Evolutionary conservation across 169 alveolate genomes (phyloP), one percentile per base, ranked within the genome.

Genomic region (Plasmodium vivax): DNA sequence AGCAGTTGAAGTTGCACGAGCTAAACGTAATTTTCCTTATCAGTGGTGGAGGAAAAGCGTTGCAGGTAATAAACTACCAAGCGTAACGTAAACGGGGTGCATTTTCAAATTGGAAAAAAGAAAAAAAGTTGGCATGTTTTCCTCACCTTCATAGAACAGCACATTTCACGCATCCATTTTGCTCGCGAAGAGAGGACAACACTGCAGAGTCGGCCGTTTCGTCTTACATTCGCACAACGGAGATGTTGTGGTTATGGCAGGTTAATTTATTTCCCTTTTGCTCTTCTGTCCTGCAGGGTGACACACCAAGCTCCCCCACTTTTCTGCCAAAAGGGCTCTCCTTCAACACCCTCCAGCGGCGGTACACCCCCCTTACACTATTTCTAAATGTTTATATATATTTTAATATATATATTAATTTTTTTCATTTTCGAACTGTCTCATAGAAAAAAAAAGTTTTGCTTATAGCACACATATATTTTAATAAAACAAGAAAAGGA

Each of bases 391-490:
- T 38, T 23, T 23, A 79, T 5, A 79, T 79, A 79, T 47, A 30
- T 23, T 38, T 41, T n/a, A 27, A 79, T 79, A 54, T 41, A 32
- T 79, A 51, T 82, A 58, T 82, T 82, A 82, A 82, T 82, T 82
- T 82, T 45, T 82, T 82, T 82, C 12, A 82, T 27, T 82, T 58
- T 83, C 82, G 91, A 83, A 83, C 74, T 34, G 80, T 83, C 91
- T 58, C 91, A 58, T 83, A 43, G 19, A 83, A 83, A 58, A 30
- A 19, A 41, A 34, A 68, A 19, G 43, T 68, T 68, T 34, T 83
- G 91, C 91, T 83, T 83, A 83, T 83, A 83, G 74, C 91, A 83
- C 73, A 83, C 38, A 34, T 82, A 23, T 83, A 45, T 82, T 54
- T 82, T 82, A 82, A 82, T 83, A 83, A 83, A 58, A 83, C 81